Evolutionary conservation across 1,284 basidiomycete genomes (phyloP).

Genomic region (Apiotrichum sp.): DNA sequence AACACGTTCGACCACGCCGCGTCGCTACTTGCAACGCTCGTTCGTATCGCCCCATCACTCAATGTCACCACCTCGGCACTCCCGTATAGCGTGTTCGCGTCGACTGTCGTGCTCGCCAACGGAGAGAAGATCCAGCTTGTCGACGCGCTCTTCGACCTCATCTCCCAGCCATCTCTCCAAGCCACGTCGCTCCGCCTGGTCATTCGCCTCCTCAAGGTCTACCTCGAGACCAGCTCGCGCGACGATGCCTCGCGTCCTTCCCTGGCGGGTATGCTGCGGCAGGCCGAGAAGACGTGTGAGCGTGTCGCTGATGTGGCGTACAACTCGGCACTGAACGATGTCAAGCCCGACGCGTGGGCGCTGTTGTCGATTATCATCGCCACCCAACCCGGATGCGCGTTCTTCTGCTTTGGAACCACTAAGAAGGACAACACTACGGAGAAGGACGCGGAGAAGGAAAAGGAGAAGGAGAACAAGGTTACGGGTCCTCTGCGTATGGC

Average conservation of each 20-base stretch:
- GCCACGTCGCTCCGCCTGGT: conserved; percentile 19
- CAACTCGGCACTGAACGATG: conserved; percentile 27
- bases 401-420: conserved; percentile 67
- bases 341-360: conserved; percentile 72
- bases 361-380: conserved; percentile 76
- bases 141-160: conserved; percentile 32
- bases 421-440: conserved; percentile 9
- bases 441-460: conserved; percentile 7
- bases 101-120: conserved; percentile 15
- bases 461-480: conserved; percentile 40
- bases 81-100: conserved; percentile 25
- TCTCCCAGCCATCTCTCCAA: conserved; percentile 20
- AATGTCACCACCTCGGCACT: conserved; percentile 19
- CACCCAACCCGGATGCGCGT: conserved; percentile 79
- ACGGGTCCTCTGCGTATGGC: conserved; percentile 49
- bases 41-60: conserved; percentile 24
- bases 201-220: conserved; percentile 28
- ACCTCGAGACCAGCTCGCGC: conserved; percentile 24
- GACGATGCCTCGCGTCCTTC: conserved; percentile 26
- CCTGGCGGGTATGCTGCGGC: conserved; percentile 35
- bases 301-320: conserved; percentile 19
- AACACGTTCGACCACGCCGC: conserved; percentile 26
- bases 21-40: conserved; percentile 25
- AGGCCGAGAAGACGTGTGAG: conserved; percentile 24
- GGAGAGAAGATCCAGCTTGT: conserved; percentile 31